Conservation (phyloP, 257 asterid genomes). For the Dorcoceras hygrometricum region DNA sequence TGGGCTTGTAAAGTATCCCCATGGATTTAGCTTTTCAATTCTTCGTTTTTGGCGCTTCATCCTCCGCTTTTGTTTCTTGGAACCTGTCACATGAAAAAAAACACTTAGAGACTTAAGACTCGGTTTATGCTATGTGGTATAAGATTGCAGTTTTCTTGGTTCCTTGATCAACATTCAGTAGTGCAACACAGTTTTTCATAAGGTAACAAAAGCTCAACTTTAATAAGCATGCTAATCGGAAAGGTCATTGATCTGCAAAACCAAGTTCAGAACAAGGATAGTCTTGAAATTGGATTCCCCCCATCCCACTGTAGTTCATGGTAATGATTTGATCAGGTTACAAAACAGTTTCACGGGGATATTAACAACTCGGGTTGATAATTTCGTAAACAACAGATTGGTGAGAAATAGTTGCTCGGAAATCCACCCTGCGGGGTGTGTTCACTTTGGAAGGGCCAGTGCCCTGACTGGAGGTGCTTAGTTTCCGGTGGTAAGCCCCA, state of each 20-base stretch:
- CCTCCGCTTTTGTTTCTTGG: conserved; percentile 58
- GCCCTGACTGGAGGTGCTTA: neutral
- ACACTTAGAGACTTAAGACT: neutral
- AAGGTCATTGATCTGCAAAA: neutral
- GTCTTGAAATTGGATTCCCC: neutral
- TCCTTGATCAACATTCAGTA: neutral
- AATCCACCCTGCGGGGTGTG: neutral
- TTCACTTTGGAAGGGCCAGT: neutral
- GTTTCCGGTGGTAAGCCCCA: too few relatives aligned
- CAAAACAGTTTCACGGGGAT: neutral
- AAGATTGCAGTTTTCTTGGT: neutral
- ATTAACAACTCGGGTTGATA: neutral
- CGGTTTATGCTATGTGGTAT: neutral
- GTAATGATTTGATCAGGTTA: neutral
- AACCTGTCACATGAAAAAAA: conserved; percentile 28
- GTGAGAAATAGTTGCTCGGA: neutral
- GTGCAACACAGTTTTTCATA: neutral
- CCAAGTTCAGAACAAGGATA: neutral
- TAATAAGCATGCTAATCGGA: neutral
- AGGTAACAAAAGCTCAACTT: neutral
- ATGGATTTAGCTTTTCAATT: conserved; percentile 50
- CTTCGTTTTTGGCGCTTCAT: conserved; percentile 48
- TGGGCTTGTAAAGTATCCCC: conserved; percentile 57
- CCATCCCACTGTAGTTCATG: neutral
- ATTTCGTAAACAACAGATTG: neutral